phyloP scores from a whole-genome alignment of 768 basidiomycete species.

The Gymnopilus junonius region DNA sequence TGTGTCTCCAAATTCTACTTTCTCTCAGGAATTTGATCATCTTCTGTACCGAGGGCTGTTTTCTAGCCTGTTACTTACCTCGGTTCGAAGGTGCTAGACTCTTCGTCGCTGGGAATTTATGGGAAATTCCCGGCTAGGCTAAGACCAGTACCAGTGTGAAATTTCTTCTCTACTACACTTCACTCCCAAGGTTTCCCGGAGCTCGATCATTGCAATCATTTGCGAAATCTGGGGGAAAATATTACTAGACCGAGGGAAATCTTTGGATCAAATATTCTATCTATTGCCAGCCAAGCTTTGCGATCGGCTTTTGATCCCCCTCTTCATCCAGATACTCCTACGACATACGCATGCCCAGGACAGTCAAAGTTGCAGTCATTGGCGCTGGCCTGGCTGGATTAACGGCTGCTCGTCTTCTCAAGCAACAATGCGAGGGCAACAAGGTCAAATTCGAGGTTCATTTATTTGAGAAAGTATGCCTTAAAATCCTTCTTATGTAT shows the following conservation, averaged over 20 bases:
- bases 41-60: not conserved
- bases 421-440: slow-evolving; percentile 32
- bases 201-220: not conserved
- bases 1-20: not conserved
- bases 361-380: slow-evolving; percentile 67
- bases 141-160: not conserved
- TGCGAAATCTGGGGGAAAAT: not conserved
- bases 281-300: not conserved
- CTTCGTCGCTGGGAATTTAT: not conserved
- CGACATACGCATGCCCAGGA: slow-evolving; percentile 16
- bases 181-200: not conserved
- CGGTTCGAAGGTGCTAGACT: not conserved
- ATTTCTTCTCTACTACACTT: not conserved
- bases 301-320: not conserved
- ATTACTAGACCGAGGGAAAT: not conserved
- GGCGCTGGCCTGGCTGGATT: slow-evolving; percentile 79
- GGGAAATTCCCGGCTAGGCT: not conserved
- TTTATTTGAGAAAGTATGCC: slow-evolving; percentile 72
- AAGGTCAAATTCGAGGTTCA: slow-evolving; percentile 66
- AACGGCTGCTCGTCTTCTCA: slow-evolving; percentile 65
- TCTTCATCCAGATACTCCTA: not conserved
- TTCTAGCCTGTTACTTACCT: not conserved
- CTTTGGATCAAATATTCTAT: not conserved
- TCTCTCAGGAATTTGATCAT: not conserved
- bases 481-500: not conserved